Evolutionary conservation across 371 early-diverging fungal genomes (phyloP).

Genomic region (Syncephalastrum racemosum): DNA sequence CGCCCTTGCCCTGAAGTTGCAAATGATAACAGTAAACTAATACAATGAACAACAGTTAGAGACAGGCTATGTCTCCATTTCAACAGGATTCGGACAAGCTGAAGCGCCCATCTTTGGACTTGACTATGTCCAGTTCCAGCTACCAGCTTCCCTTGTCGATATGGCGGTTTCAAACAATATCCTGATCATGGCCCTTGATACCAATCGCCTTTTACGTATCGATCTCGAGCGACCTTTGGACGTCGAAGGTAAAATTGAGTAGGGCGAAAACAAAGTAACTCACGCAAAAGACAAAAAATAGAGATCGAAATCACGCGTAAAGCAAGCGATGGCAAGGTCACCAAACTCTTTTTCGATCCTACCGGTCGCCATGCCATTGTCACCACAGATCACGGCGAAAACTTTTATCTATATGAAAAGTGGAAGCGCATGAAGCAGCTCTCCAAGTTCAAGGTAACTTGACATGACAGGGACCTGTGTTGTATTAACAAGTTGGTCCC

Average conservation of each 20-base stretch:
- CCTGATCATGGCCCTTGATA: conserved; percentile 71
- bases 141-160: conserved; percentile 66
- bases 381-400: conserved; percentile 84
- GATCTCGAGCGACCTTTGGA: conserved; percentile 51
- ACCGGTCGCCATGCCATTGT: conserved; percentile 85
- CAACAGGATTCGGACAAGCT: conserved; percentile 45
- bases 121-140: conserved; percentile 80
- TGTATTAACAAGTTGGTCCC: neutral
- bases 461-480: neutral
- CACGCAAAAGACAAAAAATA: conserved; percentile 17
- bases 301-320: conserved; percentile 78
- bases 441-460: conserved; percentile 59
- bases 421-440: conserved; percentile 76
- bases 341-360: conserved; percentile 81
- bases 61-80: conserved; percentile 50
- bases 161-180: conserved; percentile 80
- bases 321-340: conserved; percentile 61
- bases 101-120: conserved; percentile 69
- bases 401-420: conserved; percentile 77
- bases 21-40: neutral
- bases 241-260: conserved; percentile 16
- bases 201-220: conserved; percentile 67
- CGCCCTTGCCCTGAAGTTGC: conserved; percentile 1
- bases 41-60: conserved; percentile 37
- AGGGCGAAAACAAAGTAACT: neutral